Percentiles rank a stretch among this genome's conserved stretches.
Evolutionary conservation across 495 filamentous ascomycete species (phyloP).

Genomic region (Neurospora tetraspora): DNA sequence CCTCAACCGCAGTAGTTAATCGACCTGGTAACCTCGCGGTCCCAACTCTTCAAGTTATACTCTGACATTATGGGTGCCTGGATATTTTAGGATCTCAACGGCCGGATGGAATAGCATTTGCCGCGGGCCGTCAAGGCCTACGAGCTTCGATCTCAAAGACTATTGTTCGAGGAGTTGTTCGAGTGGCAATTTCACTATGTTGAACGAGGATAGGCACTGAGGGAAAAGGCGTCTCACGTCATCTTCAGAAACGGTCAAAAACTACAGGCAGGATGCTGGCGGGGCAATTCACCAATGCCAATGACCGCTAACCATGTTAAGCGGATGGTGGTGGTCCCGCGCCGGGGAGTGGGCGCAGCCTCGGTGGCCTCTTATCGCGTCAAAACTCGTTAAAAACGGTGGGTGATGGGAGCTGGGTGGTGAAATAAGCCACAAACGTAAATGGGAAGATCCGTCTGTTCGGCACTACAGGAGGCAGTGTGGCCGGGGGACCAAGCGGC

Average conservation of each 20-base stretch:
- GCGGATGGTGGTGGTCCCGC: background rate
- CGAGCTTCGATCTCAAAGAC: background rate
- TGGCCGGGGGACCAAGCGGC: background rate
- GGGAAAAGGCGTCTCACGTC: slow-evolving; percentile 6
- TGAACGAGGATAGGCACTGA: background rate
- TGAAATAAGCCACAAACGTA: background rate
- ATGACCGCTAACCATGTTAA: background rate
- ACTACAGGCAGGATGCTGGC: slow-evolving; percentile 1
- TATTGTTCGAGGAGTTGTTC: background rate
- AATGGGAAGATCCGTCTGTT: background rate
- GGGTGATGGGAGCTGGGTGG: background rate
- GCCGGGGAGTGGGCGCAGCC: background rate
- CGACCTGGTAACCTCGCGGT: background rate
- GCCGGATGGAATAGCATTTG: background rate
- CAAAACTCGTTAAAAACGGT: background rate
- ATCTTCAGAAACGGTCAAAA: background rate
- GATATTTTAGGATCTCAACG: background rate
- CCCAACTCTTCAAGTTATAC: background rate
- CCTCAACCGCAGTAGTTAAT: background rate
- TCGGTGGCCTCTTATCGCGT: background rate
- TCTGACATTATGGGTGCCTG: background rate
- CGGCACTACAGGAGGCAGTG: background rate
- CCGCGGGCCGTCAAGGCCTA: background rate
- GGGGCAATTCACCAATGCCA: background rate
- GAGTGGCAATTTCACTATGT: background rate